Evolutionary conservation across 257 asterid species (phyloP), one percentile per base, ranked within the genome.

Genomic region (Paulownia fortunei): DNA sequence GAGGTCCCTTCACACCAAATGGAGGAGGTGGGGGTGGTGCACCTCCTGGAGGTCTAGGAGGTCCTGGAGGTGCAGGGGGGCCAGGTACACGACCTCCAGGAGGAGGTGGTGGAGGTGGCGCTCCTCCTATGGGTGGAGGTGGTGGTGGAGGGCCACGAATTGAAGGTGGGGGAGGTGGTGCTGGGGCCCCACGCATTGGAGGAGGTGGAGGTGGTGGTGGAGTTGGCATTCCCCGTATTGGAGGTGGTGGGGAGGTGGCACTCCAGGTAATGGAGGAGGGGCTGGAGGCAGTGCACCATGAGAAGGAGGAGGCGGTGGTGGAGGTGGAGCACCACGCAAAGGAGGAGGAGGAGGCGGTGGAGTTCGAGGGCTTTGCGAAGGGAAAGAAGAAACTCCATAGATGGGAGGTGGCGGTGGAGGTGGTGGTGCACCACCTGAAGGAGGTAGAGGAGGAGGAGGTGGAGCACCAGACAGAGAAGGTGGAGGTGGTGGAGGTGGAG

Each of bases 1-100:
- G 85, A 63, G 97, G 92, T 81, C 92, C 95, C 74, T 86, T 92
- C 18, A 84, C 83, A 73, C 97, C 98, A 77, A 86, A 84, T 24
- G 91, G 89, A 49, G 97, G 88, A 36, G 96, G 92, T 46, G 92
- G 92, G 62, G 91, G 90, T 66, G 96, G 93, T 56, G 81, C 89
- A 67, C 84, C 85, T 63, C 84, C 87, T 62, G 86, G 80, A 79
- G 88, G 88, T 79, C 84, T 76, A 55, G 75, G 89, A 74, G 87
- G 86, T 41, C 87, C 90, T 0, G 88, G 92, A 49, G 97, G 92
- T 39, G 87, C 79, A 6, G 89, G 89, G 36, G 92, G 91, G 16
- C 88, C 86, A 72, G 89, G 89, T 21, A 26, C 81, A 58, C 85
- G 84, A 75, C 83, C 86, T 56, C 84, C 81, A 65, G 86, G 88